Percentiles rank a stretch among this genome's conserved stretches.
Evolutionary conservation across 768 basidiomycete genomes (phyloP).

Genomic region (Cyclocybe cylindracea): DNA sequence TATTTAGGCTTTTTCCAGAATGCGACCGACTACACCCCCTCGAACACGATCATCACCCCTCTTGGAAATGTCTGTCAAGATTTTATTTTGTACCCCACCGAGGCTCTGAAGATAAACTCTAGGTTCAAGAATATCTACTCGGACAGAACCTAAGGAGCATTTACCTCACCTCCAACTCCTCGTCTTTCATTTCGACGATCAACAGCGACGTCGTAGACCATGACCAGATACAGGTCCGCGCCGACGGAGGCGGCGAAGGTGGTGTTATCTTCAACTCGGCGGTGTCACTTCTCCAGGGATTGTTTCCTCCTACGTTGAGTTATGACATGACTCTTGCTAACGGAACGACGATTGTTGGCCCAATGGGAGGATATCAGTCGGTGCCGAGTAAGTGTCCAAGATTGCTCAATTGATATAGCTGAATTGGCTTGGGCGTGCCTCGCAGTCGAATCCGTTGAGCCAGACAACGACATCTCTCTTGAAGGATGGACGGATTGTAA

Average conservation of each 20-base stretch:
- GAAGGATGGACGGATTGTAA: slow-evolving; percentile 68
- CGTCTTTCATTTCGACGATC: slow-evolving; percentile 51
- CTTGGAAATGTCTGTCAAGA: slow-evolving; percentile 63
- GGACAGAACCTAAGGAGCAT: slow-evolving; percentile 51
- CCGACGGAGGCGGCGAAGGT: slow-evolving; percentile 71
- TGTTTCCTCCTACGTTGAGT: slow-evolving; percentile 52
- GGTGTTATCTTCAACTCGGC: slow-evolving; percentile 73
- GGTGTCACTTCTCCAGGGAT: slow-evolving; percentile 64
- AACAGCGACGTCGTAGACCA: slow-evolving; percentile 35
- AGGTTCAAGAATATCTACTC: slow-evolving; percentile 54
- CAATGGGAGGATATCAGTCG: slow-evolving; percentile 67
- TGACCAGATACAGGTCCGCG: slow-evolving; percentile 46
- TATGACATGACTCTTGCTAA: slow-evolving; percentile 66
- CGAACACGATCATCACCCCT: slow-evolving; percentile 56
- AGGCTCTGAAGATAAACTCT: slow-evolving; percentile 12
- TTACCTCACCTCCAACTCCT: slow-evolving; percentile 56
- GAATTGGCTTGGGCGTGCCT: not conserved
- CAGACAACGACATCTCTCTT: slow-evolving; percentile 59
- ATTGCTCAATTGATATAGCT: not conserved
- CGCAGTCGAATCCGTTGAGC: slow-evolving; percentile 63
- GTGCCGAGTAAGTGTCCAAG: slow-evolving; percentile 35
- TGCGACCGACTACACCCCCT: slow-evolving; percentile 55
- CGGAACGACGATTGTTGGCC: slow-evolving; percentile 56
- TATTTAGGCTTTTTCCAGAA: slow-evolving; percentile 59
- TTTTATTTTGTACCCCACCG: slow-evolving; percentile 66